phyloP scores from a whole-genome alignment of 1,284 basidiomycete genomes.

The Cutaneotrichosporon sp. region DNA sequence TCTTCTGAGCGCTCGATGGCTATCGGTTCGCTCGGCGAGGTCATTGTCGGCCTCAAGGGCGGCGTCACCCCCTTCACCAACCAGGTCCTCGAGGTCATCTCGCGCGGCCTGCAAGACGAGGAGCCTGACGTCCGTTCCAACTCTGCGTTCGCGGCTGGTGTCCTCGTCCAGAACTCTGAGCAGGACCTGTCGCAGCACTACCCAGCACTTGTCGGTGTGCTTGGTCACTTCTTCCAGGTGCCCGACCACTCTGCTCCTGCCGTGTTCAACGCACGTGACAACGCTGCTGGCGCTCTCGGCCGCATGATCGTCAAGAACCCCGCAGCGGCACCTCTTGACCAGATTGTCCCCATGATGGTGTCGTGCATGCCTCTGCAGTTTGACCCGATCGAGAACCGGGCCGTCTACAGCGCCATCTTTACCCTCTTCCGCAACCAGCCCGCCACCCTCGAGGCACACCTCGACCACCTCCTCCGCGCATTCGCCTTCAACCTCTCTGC shows the following conservation, averaged over 20 bases:
- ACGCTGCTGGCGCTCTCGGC: constrained; percentile 88
- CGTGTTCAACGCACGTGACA: constrained; percentile 84
- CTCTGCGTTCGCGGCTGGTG: constrained; percentile 89
- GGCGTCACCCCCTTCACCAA: constrained; percentile 80
- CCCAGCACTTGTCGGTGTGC: constrained; percentile 69
- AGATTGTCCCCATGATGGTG: constrained; percentile 80
- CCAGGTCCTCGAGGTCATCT: constrained; percentile 75
- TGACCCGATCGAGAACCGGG: constrained; percentile 84
- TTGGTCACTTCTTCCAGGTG: constrained; percentile 79
- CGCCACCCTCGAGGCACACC: constrained; percentile 66
- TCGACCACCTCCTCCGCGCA: constrained; percentile 78
- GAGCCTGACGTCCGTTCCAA: constrained; percentile 94
- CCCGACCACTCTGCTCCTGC: constrained; percentile 58
- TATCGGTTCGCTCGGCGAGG: constrained; percentile 92
- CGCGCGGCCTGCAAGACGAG: constrained; percentile 75
- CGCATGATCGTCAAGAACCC: constrained; percentile 84
- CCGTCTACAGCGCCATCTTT: constrained; percentile 88
- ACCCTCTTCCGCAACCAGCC: constrained; percentile 77
- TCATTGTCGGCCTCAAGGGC: constrained; percentile 86
- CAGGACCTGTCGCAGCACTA: constrained; percentile 83
- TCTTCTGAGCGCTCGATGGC: constrained; percentile 89
- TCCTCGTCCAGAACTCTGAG: constrained; percentile 84
- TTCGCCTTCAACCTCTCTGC: constrained; percentile 84
- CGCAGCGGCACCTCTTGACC: constrained; percentile 77
- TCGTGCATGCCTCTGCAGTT: constrained; percentile 80